A percentile compares a stretch with the other conserved stretches of the same genome.
Conservation (phyloP, 2,329 filamentous ascomycete species). For the Phaeoacremonium minimum region DNA sequence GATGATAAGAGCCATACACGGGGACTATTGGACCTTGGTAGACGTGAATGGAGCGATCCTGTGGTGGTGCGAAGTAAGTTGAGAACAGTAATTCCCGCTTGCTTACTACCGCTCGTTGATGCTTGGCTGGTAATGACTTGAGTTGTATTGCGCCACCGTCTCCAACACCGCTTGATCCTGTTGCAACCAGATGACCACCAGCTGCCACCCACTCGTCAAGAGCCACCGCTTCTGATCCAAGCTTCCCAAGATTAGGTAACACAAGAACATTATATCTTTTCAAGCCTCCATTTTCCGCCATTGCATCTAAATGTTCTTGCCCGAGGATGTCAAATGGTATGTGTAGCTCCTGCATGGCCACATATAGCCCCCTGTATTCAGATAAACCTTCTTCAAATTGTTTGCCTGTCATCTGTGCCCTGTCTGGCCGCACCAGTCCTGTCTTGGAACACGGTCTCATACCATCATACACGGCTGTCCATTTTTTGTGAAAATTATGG, state of each 20-base stretch:
- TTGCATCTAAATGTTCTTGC: conserved; percentile 7
- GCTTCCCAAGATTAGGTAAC: conserved; percentile 9
- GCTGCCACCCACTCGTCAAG: conserved; percentile 8
- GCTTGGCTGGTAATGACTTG: conserved; percentile 6
- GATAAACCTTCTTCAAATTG: conserved; percentile 5
- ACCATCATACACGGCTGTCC: conserved; percentile 8
- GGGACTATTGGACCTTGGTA: conserved; percentile 10
- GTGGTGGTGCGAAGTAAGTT: conserved; percentile 9
- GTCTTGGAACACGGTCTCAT: conserved; percentile 8
- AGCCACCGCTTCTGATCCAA: conserved; percentile 1
- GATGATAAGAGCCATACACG: conserved; percentile 6
- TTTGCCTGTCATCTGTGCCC: conserved; percentile 4
- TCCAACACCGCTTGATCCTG: conserved; percentile 7
- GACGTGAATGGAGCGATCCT: conserved; percentile 5
- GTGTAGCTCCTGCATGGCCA: conserved; percentile 12
- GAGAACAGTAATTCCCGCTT: conserved; percentile 7
- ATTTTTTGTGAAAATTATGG: conserved; percentile 8
- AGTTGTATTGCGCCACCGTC: conserved; percentile 6
- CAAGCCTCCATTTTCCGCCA: conserved; percentile 6
- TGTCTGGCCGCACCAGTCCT: conserved; percentile 6
- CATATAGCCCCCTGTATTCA: conserved; percentile 12
- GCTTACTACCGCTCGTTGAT: neutral
- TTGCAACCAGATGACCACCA: conserved; percentile 9
- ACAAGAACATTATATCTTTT: conserved; percentile 8
- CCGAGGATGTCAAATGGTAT: conserved; percentile 10